phyloP scores from a whole-genome alignment of 257 asterid genomes.

The Ilex aquifolium region DNA sequence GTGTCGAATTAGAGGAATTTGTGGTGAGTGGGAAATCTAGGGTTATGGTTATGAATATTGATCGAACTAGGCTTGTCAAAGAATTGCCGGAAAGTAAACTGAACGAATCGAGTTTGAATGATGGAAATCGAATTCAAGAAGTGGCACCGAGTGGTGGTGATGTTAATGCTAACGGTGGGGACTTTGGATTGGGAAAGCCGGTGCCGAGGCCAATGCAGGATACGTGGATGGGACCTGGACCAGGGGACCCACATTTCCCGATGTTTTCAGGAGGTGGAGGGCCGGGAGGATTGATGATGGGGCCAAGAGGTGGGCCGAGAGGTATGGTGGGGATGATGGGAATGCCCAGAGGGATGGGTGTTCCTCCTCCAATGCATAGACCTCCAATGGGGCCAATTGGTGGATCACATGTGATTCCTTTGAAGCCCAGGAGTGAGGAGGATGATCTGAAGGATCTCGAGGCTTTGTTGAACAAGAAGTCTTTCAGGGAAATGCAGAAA shows the following conservation, averaged over 20 bases:
- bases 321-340: constrained; percentile 79
- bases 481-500: constrained; percentile 85
- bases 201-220: constrained; percentile 28
- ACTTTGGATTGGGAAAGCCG: constrained; percentile 43
- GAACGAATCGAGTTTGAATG: constrained; percentile 31
- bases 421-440: constrained; percentile 90
- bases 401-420: constrained; percentile 32
- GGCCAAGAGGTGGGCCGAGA: constrained; percentile 65
- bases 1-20: constrained; percentile 79
- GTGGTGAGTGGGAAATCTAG: constrained; percentile 81
- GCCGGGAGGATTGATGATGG: constrained; percentile 30
- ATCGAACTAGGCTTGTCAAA: constrained; percentile 66
- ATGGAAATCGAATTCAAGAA: constrained; percentile 33
- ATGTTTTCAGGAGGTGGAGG: constrained; percentile 24
- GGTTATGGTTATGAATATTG: constrained; percentile 77
- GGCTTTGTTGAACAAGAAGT: constrained; percentile 80
- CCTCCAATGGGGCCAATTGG: constrained; percentile 45
- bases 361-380: constrained; percentile 88
- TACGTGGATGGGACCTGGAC: constrained; percentile 55
- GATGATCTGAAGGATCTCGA: constrained; percentile 94
- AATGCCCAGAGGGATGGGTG: constrained; percentile 84
- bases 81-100: constrained; percentile 75
- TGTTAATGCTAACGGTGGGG: constrained; percentile 28
- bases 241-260: constrained; percentile 17
- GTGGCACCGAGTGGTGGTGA: constrained; percentile 30